Conservation (phyloP, 306 rosid genomes). For the Dalbergia cochinchinensis region DNA sequence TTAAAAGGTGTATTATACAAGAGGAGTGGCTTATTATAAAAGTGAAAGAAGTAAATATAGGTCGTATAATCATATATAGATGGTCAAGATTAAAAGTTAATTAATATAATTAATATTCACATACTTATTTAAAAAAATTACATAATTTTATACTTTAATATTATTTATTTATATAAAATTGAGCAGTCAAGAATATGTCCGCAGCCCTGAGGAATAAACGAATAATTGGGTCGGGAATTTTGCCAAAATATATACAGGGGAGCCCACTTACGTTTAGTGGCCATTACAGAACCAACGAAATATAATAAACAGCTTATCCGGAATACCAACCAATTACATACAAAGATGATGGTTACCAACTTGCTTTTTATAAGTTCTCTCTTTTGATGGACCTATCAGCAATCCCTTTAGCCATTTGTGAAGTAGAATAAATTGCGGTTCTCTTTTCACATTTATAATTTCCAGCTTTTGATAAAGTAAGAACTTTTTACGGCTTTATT, state of each 20-base stretch:
- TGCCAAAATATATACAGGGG: constrained; percentile 11
- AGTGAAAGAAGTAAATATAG: too few relatives aligned
- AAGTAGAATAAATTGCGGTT: constrained; percentile 17
- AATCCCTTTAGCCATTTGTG: constrained; percentile 2
- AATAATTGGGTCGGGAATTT: constrained; percentile 32
- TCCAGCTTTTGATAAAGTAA: constrained; percentile 7
- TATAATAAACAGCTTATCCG: constrained; percentile 23
- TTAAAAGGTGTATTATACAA: too few relatives aligned
- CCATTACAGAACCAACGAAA: constrained; percentile 10
- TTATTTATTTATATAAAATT: too few relatives aligned
- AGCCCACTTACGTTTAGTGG: constrained; percentile 41
- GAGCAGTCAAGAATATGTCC: too few relatives aligned
- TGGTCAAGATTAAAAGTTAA: too few relatives aligned
- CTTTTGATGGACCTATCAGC: background rate
- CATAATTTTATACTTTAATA: too few relatives aligned
- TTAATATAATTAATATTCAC: too few relatives aligned
- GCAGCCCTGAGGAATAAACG: too few relatives aligned
- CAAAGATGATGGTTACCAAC: background rate
- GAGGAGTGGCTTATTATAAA: too few relatives aligned
- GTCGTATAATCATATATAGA: too few relatives aligned
- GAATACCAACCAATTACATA: constrained; percentile 11
- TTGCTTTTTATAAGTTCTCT: background rate
- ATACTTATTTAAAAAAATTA: too few relatives aligned
- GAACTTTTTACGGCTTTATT: background rate
- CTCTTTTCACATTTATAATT: constrained; percentile 24